Percentiles rank a stretch among this genome's conserved stretches.
Evolutionary conservation across 23 red algal species (phyloP).

Genomic region (Gracilaria domingensis): DNA sequence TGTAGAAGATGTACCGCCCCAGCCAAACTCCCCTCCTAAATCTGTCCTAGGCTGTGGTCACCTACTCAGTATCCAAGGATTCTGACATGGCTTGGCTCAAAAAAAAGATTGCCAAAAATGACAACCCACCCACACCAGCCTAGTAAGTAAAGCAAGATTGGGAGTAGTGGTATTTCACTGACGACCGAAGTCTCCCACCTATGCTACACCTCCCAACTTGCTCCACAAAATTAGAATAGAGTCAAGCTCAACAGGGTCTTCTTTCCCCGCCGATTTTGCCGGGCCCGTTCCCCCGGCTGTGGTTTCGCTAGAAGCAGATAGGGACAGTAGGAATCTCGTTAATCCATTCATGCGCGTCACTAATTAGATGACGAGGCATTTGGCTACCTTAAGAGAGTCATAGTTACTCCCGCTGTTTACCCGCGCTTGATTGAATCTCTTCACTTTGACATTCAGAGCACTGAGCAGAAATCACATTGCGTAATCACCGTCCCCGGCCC

Average conservation of each 20-base stretch:
- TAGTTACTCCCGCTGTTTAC: slow-evolving; percentile 47
- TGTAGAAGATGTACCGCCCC: slow-evolving; percentile 97
- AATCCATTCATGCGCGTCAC: slow-evolving; percentile 7
- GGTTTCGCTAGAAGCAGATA: slow-evolving; percentile 50
- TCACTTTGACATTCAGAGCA: slow-evolving; percentile 42
- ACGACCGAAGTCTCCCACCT: too few species aligned
- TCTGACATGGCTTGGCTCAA: slow-evolving; percentile 17
- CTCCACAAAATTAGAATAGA: too few species aligned
- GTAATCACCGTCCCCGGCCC: slow-evolving; percentile 28
- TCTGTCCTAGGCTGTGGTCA: slow-evolving; percentile 75
- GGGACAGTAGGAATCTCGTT: background rate
- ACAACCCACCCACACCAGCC: slow-evolving; percentile 63
- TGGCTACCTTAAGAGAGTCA: slow-evolving; percentile 33
- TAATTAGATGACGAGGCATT: slow-evolving; percentile 10
- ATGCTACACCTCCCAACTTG: too few species aligned
- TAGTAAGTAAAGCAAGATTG: slow-evolving; percentile 95
- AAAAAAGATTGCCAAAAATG: slow-evolving; percentile 21
- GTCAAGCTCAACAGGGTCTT: slow-evolving; percentile 63
- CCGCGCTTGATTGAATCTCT: slow-evolving; percentile 42
- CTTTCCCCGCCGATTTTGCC: slow-evolving; percentile 61
- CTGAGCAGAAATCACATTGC: slow-evolving; percentile 31
- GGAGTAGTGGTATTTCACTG: slow-evolving; percentile 90
- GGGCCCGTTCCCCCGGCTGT: slow-evolving; percentile 62
- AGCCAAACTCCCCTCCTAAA: slow-evolving; percentile 96
- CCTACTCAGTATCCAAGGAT: background rate